Evolutionary conservation across 768 basidiomycete species (phyloP).

Genomic region (Termitomyces sp.): DNA sequence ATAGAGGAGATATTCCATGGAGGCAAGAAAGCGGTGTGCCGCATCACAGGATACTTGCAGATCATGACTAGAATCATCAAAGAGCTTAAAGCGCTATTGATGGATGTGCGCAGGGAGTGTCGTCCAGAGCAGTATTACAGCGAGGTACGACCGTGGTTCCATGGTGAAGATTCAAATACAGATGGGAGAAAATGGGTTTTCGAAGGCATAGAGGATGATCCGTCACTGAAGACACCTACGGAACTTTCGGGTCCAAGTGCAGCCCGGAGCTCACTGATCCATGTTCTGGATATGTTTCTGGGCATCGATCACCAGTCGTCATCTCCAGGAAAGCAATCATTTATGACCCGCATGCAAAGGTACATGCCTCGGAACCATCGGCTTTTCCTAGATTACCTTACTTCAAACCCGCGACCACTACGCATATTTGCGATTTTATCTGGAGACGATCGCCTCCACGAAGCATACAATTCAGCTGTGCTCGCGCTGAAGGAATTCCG

Average conservation of each 20-base stretch:
- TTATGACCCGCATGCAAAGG: conserved; percentile 66
- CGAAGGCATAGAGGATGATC: conserved; percentile 48
- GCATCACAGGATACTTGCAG: conserved; percentile 59
- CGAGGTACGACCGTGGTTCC: conserved; percentile 75
- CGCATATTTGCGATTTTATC: conserved; percentile 42
- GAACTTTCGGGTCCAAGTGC: conserved; percentile 77
- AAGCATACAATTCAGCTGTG: conserved; percentile 63
- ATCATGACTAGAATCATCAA: conserved; percentile 61
- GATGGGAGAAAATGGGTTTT: conserved; percentile 45
- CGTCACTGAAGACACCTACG: conserved; percentile 33
- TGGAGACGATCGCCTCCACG: conserved; percentile 25
- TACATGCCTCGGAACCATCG: conserved; percentile 86
- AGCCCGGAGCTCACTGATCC: conserved; percentile 76
- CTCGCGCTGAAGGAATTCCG: conserved; percentile 64
- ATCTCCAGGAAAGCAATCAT: conserved; percentile 25
- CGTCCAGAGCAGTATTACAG: conserved; percentile 70
- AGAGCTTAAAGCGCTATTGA: conserved; percentile 54
- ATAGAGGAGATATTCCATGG: conserved; percentile 88
- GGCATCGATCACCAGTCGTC: conserved; percentile 49
- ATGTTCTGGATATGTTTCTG: conserved; percentile 67
- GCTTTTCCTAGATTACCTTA: conserved; percentile 66
- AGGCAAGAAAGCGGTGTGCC: conserved; percentile 56
- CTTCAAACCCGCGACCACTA: conserved; percentile 51
- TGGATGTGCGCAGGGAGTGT: conserved; percentile 62
- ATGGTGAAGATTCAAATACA: conserved; percentile 54